Conservation (phyloP, 257 asterid genomes). For the Solanum arcanum region DNA sequence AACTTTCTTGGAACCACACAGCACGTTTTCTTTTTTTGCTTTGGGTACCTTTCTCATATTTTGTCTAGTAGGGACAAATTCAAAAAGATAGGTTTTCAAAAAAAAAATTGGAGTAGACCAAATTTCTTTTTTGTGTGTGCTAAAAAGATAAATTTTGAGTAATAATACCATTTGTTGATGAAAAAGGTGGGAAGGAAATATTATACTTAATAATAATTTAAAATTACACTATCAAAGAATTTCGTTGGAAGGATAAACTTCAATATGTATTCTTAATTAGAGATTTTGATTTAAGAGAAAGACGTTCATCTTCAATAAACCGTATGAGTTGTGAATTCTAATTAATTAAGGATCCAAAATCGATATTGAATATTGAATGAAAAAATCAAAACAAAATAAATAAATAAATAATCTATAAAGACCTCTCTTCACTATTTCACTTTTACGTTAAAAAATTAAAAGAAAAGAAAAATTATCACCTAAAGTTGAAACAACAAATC, state of each 20-base stretch:
- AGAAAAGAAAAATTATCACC: not conserved
- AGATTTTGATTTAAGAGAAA: not conserved
- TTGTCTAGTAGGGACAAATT: not conserved
- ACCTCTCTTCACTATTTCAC: not conserved
- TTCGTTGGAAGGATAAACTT: not conserved
- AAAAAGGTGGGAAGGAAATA: not conserved
- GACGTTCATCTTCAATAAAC: not conserved
- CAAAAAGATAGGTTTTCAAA: not conserved
- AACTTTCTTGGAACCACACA: constrained; percentile 1
- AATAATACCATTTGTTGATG: not conserved
- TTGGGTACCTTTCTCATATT: not conserved
- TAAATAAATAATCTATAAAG: not conserved
- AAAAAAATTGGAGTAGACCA: not conserved
- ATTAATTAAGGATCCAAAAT: not conserved
- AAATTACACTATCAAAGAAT: not conserved
- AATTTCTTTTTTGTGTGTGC: not conserved
- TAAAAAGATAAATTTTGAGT: not conserved
- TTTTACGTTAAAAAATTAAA: not conserved
- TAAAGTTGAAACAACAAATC: not conserved
- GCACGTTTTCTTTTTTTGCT: not conserved
- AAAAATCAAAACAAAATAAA: not conserved
- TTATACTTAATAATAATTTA: not conserved
- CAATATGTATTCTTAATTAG: not conserved
- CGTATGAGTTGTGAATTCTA: not conserved
- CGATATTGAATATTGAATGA: not conserved